Evolutionary conservation across 2,329 filamentous ascomycete species (phyloP).

Genomic region (Colletotrichum theobromicola): DNA sequence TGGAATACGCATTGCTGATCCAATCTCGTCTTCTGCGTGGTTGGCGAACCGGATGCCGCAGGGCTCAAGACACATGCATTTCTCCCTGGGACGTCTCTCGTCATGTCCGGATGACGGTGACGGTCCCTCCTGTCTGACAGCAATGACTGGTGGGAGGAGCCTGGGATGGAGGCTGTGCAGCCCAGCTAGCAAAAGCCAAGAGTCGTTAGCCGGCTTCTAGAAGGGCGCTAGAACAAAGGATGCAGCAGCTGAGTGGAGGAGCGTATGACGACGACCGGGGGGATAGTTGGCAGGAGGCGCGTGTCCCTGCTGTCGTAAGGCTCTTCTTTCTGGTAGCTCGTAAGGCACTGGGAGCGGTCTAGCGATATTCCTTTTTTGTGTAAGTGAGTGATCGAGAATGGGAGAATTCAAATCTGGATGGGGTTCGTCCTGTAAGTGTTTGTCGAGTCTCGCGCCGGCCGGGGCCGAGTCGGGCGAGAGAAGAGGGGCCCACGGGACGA

Average conservation of each 20-base stretch:
- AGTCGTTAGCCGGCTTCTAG: conserved; percentile 10
- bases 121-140: neutral
- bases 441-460: neutral
- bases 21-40: neutral
- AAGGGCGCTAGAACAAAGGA: conserved; percentile 23
- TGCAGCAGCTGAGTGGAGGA: neutral
- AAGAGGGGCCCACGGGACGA: neutral
- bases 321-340: neutral
- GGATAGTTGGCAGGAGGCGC: neutral
- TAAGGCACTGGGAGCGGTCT: neutral
- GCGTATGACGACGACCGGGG: neutral
- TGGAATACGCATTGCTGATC: neutral
- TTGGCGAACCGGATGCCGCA: neutral
- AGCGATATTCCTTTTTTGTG: neutral
- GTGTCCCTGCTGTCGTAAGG: neutral
- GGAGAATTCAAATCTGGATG: neutral
- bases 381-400: neutral
- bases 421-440: neutral
- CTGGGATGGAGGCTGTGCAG: neutral
- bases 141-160: neutral
- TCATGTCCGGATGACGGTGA: conserved; percentile 12
- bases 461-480: neutral
- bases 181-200: neutral
- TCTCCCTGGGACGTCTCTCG: neutral
- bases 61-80: neutral